Base-by-base conservation (phyloP, 108 stramenopile genomes). In the Craspedostauros australis region DNA sequence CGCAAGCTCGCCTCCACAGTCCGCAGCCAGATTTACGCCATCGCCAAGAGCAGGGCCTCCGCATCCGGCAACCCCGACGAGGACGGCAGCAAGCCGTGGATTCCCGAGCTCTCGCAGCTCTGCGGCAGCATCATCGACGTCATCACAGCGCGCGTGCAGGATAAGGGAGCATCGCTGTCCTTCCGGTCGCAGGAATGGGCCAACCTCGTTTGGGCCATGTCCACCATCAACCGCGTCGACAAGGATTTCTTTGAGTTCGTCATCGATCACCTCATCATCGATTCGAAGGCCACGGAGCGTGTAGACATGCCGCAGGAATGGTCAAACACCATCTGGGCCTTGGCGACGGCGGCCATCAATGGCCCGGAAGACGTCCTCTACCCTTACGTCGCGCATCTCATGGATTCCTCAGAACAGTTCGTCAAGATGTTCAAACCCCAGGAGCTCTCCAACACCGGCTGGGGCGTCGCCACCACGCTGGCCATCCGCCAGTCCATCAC, bases 391-490 rank as follows among this genome's bases (percentile, higher is more conserved):
- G 80, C 82, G 2, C 54, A 76, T 52, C 29, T 76, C 18, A 47
- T 86, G 60, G 84, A 81, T 29, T 52, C 61, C 24, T 57, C 74
- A 7, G 52, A 65, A 4, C 53, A 49, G 27, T 83, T 79, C 69
- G 59, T 70, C 11, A 43, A 51, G 16, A 34, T 51, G 34, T 91
- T 91, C 62, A 91, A 86, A 33, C 85, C 86, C 8, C 86, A 88
- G 56, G 86, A 88, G 51, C 50, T 84, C 8, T 64, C 61, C 38
- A 84, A 86, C 49, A 75, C 70, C 16, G 75, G 68, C 20, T 90
- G 88, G 88, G 83, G 82, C 22, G 60, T 82, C 22, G 85, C 82
- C 4, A 84, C 84, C 14, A 75, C 85, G 41, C 64, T 86, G 24
- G 70, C 72, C 38, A 82, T n/a, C n/a, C n/a, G n/a, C n/a, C n/a